Evolutionary conservation across 1,284 basidiomycete genomes (phyloP), one percentile per base, ranked within the genome.

Genomic region (Schizopora paradoxa): DNA sequence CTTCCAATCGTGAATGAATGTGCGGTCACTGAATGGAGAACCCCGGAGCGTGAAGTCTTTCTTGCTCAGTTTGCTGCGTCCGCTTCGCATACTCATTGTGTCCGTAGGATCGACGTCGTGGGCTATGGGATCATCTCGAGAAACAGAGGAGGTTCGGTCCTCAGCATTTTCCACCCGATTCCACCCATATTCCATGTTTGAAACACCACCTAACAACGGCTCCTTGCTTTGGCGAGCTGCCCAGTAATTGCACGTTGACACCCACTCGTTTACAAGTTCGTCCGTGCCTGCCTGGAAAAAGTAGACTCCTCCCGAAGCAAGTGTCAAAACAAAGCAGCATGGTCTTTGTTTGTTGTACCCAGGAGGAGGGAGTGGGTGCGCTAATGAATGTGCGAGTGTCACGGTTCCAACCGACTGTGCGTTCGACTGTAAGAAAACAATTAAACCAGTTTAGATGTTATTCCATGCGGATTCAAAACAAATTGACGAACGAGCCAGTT

Each of bases 111-210:
- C 79, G 7, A 60, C 50, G 22, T 79, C 75, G 28, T 68, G 28
- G 6, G 37, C 69, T n/a, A 66, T 41, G 11, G 71, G 60, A 47
- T 77, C 78, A 41, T 71, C 70, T 45, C 84, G 79, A 14, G 82
- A 79, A 21, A 68, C 62, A n/a, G 80, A 76, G 7, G 74, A 73
- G n/a, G 31, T 32, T 1, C 64, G 66, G 46, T 77, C 78, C 31
- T 66, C 61, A 26, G 71, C 57, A 44, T 86, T 82, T 11, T 70
- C 57, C 8, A 86, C 75, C 29, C 88, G 79, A 60, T 85, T 94
- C 95, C 95, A 99, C 7, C 95, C 95, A 59, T 99, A 98, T 63
- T 99, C 96, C 86, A 98, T 95, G 66, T 99, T 99, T 38, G 91
- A 93, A 2, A 98, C 92, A 23, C 94, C 95, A 2, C 94, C 95